A percentile compares a stretch with the other conserved stretches of the same genome.
Evolutionary conservation across 139 green algal species (phyloP).

Genomic region (Pseudopediastrum boryanum): DNA sequence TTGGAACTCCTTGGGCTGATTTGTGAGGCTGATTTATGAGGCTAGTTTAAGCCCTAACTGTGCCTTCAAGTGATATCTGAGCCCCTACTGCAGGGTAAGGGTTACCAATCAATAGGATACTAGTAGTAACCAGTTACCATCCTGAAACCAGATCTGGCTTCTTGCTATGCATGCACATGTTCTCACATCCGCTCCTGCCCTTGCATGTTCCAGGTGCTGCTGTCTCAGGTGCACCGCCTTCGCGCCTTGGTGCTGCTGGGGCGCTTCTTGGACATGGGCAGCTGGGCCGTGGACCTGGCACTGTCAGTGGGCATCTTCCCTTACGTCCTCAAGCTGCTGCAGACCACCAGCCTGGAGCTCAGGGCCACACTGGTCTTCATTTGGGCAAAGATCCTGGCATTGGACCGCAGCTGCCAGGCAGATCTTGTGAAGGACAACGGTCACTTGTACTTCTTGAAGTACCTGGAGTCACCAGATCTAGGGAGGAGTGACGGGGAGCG

Average conservation of each 20-base stretch:
- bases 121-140: no score
- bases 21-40: no score
- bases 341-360: slow-evolving; percentile 94
- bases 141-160: no score
- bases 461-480: slow-evolving; percentile 69
- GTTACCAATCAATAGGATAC: no score
- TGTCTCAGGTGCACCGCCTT: slow-evolving; percentile 95
- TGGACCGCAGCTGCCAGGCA: slow-evolving; percentile 85
- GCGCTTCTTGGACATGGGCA: slow-evolving; percentile 97
- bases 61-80: no score
- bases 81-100: no score
- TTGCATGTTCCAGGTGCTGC: slow-evolving; percentile 77
- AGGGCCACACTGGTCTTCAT: slow-evolving; percentile 97
- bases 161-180: no score
- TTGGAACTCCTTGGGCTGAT: no score
- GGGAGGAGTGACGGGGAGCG: background rate
- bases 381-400: slow-evolving; percentile 98
- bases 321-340: slow-evolving; percentile 99
- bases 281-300: slow-evolving; percentile 97
- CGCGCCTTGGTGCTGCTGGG: slow-evolving; percentile 93
- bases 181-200: background rate
- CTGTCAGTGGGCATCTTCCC: slow-evolving; percentile 98
- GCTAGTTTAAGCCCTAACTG: no score
- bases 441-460: slow-evolving; percentile 97
- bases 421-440: slow-evolving; percentile 97